Base-by-base conservation (phyloP, 1,284 basidiomycete genomes). In the Rhodotorula sp. region DNA sequence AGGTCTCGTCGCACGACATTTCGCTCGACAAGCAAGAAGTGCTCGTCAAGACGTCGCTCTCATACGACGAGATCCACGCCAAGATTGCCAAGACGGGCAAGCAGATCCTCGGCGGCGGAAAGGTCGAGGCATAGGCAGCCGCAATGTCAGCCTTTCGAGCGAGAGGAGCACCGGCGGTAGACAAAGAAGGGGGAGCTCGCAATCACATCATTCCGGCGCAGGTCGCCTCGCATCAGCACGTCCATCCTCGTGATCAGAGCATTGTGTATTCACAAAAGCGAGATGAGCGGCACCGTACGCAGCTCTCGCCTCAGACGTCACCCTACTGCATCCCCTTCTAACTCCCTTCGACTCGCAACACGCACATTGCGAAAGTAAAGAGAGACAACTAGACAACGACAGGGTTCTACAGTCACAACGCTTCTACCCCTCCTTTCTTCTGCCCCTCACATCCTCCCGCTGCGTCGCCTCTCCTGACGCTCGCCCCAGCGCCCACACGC, bases 51-150 rank as follows among this genome's bases (percentile, higher is more conserved):
- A 67, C 76, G 23, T 17, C 62, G 1, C 45, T 70, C 44, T 42
- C 67, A 3, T 72, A 67, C 63, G 76, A 72, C 27, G 68, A 68
- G 16, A 53, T 77, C 16, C 57, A 69, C n/a, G 74, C 73, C 53
- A 77, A 77, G 68, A 77, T 77, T 64, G 71, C 70, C 41, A 77
- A 77, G 74, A 77, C 76, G 46, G 76, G 76, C 61, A 77, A 77
- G 59, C 64, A 68, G 54, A 72, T 77, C 58, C 59, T 59, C 45
- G 44, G 53, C 9, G 74, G 74, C 48, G 66, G 72, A 59, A 57
- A 67, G 25, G 70, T 74, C 53, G 49, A 16, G 25, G 53, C 53
- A 34, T 25, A 34, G 27, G 34, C 5, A 5, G 34, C 34, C 3
- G 34, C 34, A 5, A 5, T 34, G 34, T 34, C 34, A 34, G 34